Evolutionary conservation across 2,329 filamentous ascomycete species (phyloP), one percentile per base, ranked within the genome.

Genomic region (Scedosporium boydii): DNA sequence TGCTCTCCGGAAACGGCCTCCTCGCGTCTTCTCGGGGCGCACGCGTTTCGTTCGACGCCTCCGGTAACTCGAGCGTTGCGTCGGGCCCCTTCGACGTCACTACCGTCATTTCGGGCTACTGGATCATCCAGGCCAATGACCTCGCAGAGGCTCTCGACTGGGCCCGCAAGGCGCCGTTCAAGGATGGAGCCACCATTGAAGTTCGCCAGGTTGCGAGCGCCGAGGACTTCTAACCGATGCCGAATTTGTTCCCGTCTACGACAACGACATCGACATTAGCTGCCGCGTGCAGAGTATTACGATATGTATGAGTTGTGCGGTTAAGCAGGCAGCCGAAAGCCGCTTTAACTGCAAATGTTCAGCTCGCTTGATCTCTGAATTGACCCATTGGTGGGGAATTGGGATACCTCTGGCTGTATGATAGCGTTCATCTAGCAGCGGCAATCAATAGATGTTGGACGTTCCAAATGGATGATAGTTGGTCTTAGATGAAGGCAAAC

Each of bases 71-170:
- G 2, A 62, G 67, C 42, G 67, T 69, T 3, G 65, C 62, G n/a
- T 65, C 66, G 16, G 71, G 71, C 1, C 72, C 72, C 0, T 73
- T 73, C 59, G 67, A 71, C 26, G 62, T 71, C 18, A 67, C 70
- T 60, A 57, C 60, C 2, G 67, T 71, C 18, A 65, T 72, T 2
- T 71, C 68, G 12, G 71, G 70, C 0, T 73, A 67, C 68, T 74
- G 71, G 72, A 66, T 74, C 21, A 60, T 74, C 9, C 67, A 69
- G 64, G 67, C 67, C 0, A 67, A 67, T 59, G 65, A 69, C 18
- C 65, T 66, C 6, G 67, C 73, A 4, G 71, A 72, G 62, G 70
- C 70, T 1, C 61, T 73, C 9, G 21, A 27, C 7, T 74, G 71
- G 72, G 71, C 71, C 0, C 68, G 68, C 64, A 70, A 70, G 59